Conservation (phyloP, 805 yeast species). For the Dipodascus albidus region DNA sequence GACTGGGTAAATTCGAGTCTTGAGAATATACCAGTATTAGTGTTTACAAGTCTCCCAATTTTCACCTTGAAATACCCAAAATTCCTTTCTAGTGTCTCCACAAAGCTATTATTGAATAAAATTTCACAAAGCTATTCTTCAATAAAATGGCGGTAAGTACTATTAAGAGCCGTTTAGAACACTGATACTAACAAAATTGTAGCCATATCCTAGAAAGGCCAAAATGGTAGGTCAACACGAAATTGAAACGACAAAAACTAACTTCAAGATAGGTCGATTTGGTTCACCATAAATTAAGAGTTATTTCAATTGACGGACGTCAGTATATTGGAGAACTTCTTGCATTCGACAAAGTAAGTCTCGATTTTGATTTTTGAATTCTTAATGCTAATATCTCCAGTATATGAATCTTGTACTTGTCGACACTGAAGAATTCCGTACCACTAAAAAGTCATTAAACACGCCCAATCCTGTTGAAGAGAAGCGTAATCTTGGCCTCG, state of each 20-base stretch:
- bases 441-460: slow-evolving; percentile 46
- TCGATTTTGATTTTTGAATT: background rate
- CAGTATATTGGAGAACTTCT: slow-evolving; percentile 68
- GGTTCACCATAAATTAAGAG: slow-evolving; percentile 60
- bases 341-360: slow-evolving; percentile 63
- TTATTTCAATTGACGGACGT: slow-evolving; percentile 67
- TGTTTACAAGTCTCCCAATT: background rate
- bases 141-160: background rate
- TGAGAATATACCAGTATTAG: background rate
- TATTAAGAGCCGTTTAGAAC: background rate
- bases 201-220: slow-evolving; percentile 29
- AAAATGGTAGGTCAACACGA: slow-evolving; percentile 20
- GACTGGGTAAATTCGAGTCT: background rate
- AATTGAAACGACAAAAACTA: background rate
- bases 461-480: slow-evolving; percentile 33
- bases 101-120: too few relatives aligned
- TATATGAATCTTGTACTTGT: slow-evolving; percentile 78
- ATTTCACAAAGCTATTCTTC: background rate
- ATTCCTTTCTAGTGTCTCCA: too few relatives aligned
- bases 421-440: slow-evolving; percentile 74
- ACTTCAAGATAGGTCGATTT: slow-evolving; percentile 42
- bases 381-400: slow-evolving; percentile 5
- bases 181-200: background rate
- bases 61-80: background rate
- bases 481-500: slow-evolving; percentile 67